Conservation (phyloP, 1,284 basidiomycete genomes). For the Ustilago tritici region DNA sequence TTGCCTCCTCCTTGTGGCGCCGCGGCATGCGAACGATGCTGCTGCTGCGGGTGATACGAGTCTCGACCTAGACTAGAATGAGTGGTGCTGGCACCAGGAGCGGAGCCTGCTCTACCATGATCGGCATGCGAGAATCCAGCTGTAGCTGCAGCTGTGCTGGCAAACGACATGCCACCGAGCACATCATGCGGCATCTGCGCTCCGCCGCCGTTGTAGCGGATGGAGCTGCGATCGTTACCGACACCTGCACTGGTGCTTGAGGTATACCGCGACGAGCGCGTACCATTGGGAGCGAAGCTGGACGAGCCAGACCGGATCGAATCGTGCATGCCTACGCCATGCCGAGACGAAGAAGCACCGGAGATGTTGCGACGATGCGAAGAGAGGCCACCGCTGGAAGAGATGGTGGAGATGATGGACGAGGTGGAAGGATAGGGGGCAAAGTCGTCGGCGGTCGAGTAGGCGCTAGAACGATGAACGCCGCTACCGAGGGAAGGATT, state of each 20-base stretch:
- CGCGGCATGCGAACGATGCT: not conserved
- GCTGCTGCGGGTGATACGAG: conserved; percentile 23
- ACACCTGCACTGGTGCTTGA: conserved; percentile 28
- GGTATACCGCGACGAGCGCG: conserved; percentile 43
- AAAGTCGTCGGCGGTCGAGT: conserved; percentile 27
- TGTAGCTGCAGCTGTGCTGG: conserved; percentile 20
- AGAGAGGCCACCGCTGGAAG: conserved; percentile 22
- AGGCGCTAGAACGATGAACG: conserved; percentile 45
- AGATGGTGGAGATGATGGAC: conserved; percentile 43
- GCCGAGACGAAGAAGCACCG: conserved; percentile 37
- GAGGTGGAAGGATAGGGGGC: conserved; percentile 25
- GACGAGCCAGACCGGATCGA: conserved; percentile 41
- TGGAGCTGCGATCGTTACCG: conserved; percentile 13
- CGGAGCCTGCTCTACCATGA: conserved; percentile 3
- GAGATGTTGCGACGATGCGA: conserved; percentile 42
- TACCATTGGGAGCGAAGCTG: conserved; percentile 20
- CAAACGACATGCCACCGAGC: conserved; percentile 37
- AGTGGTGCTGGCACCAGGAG: conserved; percentile 24
- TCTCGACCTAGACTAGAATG: conserved; percentile 34
- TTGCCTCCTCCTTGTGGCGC: conserved; percentile 11
- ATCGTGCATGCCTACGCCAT: conserved; percentile 33
- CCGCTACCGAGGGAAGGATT: conserved; percentile 45
- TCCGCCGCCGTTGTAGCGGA: conserved; percentile 21
- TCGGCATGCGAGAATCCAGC: conserved; percentile 21
- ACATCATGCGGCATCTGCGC: conserved; percentile 26